Evolutionary conservation across 2,329 filamentous ascomycete genomes (phyloP).

Genomic region (Trichoderma sp.): DNA sequence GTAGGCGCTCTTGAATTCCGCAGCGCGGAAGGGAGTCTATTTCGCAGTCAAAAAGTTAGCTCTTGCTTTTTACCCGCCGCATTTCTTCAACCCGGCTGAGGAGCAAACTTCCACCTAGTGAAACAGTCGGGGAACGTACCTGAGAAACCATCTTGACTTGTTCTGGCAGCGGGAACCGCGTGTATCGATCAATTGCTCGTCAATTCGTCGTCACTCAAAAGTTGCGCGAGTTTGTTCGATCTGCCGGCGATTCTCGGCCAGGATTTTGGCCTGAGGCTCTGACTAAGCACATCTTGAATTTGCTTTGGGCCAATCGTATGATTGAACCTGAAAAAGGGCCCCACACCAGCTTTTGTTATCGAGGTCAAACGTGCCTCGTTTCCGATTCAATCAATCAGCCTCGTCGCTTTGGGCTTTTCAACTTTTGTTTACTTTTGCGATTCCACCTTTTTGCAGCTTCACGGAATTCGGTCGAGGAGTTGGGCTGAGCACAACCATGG

Average conservation of each 20-base stretch:
- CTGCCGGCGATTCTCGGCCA: constrained; percentile 38
- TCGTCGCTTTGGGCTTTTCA: constrained; percentile 8
- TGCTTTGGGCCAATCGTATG: constrained; percentile 10
- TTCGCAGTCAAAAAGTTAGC: constrained; percentile 34
- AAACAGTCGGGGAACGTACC: constrained; percentile 33
- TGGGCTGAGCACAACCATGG: constrained; percentile 48
- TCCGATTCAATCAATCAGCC: constrained; percentile 9
- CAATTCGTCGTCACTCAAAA: constrained; percentile 31
- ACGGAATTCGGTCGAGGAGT: neutral
- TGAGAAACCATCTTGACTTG: constrained; percentile 44
- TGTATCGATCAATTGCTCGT: constrained; percentile 41
- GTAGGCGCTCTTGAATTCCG: constrained; percentile 62
- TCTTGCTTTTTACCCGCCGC: neutral
- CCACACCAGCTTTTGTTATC: constrained; percentile 26
- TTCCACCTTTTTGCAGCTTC: neutral
- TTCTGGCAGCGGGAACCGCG: constrained; percentile 33
- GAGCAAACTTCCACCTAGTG: neutral
- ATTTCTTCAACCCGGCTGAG: neutral
- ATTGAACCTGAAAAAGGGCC: neutral
- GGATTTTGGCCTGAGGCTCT: constrained; percentile 36
- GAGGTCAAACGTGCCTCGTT: neutral
- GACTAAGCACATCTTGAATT: constrained; percentile 13
- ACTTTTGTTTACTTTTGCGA: neutral
- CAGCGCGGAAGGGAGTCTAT: constrained; percentile 50
- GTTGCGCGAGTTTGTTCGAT: constrained; percentile 41